Evolutionary conservation across 192 early-diverging fungal species (phyloP).

Genomic region (Gigaspora rosea): DNA sequence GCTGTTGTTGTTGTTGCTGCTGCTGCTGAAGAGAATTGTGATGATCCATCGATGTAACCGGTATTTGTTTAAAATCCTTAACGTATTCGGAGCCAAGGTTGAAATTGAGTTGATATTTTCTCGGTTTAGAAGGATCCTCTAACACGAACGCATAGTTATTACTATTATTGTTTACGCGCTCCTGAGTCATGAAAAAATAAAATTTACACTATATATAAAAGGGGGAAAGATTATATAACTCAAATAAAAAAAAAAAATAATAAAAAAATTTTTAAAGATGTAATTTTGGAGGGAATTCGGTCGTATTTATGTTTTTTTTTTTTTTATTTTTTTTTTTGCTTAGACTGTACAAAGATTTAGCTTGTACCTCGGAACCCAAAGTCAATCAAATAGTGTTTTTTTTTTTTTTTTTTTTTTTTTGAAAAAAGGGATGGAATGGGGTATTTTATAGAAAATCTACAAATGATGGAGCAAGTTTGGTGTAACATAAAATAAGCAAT

Average conservation of each 20-base stretch:
- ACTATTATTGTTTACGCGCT: neutral
- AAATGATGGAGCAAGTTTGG: neutral
- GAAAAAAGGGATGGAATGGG: neutral
- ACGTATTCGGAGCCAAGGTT: neutral
- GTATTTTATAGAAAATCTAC: neutral
- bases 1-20: neutral
- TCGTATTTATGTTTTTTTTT: neutral
- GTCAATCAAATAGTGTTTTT: neutral
- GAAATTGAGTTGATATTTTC: conserved; percentile 24
- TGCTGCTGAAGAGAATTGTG: neutral
- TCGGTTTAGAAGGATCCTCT: conserved; percentile 25
- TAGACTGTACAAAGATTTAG: neutral
- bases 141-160: conserved; percentile 20
- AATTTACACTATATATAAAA: neutral
- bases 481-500: neutral
- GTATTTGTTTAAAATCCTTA: neutral
- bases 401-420: neutral
- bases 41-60: neutral
- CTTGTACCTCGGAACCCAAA: neutral
- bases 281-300: neutral
- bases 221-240: neutral
- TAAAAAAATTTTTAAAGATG: neutral
- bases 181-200: conserved; percentile 16
- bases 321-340: neutral
- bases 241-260: neutral